A percentile compares a stretch with the other conserved stretches of the same genome.
Evolutionary conservation across 2,329 filamentous ascomycete species (phyloP).

Genomic region (Penicillium occitanis): DNA sequence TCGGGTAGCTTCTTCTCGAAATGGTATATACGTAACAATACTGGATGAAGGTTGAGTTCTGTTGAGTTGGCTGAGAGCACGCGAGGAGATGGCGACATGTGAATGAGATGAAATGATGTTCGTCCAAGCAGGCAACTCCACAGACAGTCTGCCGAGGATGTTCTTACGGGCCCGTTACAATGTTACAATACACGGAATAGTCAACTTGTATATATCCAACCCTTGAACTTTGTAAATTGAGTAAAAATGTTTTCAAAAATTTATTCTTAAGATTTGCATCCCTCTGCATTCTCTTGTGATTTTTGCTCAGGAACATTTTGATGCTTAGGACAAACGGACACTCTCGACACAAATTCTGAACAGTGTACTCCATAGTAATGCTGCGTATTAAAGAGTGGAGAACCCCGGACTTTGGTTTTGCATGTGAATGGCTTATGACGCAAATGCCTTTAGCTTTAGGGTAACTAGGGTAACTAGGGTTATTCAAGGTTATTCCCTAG

Average conservation of each 20-base stretch:
- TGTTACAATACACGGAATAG: neutral
- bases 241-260: too few relatives aligned
- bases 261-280: neutral
- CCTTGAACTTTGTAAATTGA: too few relatives aligned
- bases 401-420: slow-evolving; percentile 5
- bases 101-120: slow-evolving; percentile 1
- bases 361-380: neutral
- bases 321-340: neutral
- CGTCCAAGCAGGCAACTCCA: neutral
- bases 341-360: neutral
- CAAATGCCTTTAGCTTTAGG: neutral
- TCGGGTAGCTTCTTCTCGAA: neutral
- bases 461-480: neutral
- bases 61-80: neutral
- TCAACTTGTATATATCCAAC: neutral
- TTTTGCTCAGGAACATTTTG: neutral
- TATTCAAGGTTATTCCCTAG: neutral
- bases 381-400: slow-evolving; percentile 3
- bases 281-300: neutral
- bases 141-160: slow-evolving; percentile 16
- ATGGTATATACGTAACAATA: neutral
- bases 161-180: slow-evolving; percentile 2
- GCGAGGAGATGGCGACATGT: slow-evolving; percentile 7
- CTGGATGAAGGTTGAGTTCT: neutral
- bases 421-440: slow-evolving; percentile 6